Percentiles rank a stretch among this genome's conserved stretches.
Evolutionary conservation across 2,329 filamentous ascomycete genomes (phyloP).

Genomic region (Stagonosporopsis tanaceti): DNA sequence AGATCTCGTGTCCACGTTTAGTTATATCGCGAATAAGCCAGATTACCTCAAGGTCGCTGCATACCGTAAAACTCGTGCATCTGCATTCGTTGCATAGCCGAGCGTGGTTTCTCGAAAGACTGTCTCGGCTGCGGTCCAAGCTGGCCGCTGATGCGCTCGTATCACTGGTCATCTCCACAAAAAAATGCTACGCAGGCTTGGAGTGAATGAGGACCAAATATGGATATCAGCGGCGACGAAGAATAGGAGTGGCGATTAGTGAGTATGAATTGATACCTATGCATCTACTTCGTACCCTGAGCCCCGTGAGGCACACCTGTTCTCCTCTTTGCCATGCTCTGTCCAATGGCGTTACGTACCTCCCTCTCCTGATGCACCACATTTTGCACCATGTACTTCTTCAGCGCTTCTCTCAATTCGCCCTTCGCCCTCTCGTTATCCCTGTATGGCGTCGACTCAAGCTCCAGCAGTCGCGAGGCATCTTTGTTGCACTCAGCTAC

Average conservation of each 20-base stretch:
- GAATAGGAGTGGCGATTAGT: not conserved
- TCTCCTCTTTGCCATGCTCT: constrained; percentile 69
- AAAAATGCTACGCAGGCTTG: not conserved
- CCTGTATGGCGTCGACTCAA: constrained; percentile 83
- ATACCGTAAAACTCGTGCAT: no score
- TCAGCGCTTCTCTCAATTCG: constrained; percentile 74
- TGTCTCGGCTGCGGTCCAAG: no score
- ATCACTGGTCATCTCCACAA: no score
- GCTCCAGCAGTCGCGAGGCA: constrained; percentile 71
- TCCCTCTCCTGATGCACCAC: constrained; percentile 76
- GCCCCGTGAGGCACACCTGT: constrained; percentile 70
- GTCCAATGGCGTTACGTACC: constrained; percentile 80
- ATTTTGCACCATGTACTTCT: constrained; percentile 88
- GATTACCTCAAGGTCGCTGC: no score
- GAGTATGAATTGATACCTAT: not conserved
- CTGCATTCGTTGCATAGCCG: no score
- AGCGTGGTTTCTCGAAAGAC: no score
- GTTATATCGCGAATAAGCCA: no score
- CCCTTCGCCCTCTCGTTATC: constrained; percentile 69
- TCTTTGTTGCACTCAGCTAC: constrained; percentile 72
- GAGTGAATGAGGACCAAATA: not conserved
- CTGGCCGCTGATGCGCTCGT: no score
- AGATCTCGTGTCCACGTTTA: no score
- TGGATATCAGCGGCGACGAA: not conserved
- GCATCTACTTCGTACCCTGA: constrained; percentile 29